Evolutionary conservation across 2,329 filamentous ascomycete genomes (phyloP), one percentile per base, ranked within the genome.

Genomic region (Pseudogymnoascus sp.): DNA sequence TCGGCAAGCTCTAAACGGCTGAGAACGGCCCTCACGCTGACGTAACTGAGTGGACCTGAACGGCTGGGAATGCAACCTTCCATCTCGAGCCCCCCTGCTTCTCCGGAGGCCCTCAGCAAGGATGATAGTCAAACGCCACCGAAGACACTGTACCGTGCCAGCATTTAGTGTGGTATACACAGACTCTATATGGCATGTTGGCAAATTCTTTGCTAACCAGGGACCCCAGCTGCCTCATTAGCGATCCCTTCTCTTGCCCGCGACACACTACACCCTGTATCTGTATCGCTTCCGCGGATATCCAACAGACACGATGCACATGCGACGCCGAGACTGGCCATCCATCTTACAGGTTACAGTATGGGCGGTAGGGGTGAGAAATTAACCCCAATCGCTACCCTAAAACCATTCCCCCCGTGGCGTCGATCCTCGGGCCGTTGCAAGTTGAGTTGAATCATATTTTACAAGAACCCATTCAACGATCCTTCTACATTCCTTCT

Each of bases 51-150:
- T 31, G 28, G 28, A 31, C 8, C 28, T 31, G 1, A 7, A 31
- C 28, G 7, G 28, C 28, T 31, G 28, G 28, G 28, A 31, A 31
- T 31, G 28, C 28, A 31, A 31, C 28, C 28, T 31, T 31, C 28
- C 28, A 31, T 31, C 28, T 31, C 28, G 6, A 31, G 28, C 8
- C 63, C 66, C 47, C 31, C 31, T 11, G 31, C 31, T 11, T 33
- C 31, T 33, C 31, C 10, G 8, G 8, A 2, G 10, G 4, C 31
- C 8, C 31, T 11, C 31, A 33, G 31, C 10, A 33, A 33, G 31
- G 31, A 33, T 33, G 31, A 33, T 11, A 53, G 25, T 64, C 67
- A 38, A 59, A 73, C 14, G 35, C 35, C 35, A 37, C 35, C 12
- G 14, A 37, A 37, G 35, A 37, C 12, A n/a, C 12, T 31, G 28